Percentiles rank a stretch among this genome's conserved stretches.
phyloP scores from a whole-genome alignment of 139 green algal genomes.

The Tetradesmus lagerheimii region DNA sequence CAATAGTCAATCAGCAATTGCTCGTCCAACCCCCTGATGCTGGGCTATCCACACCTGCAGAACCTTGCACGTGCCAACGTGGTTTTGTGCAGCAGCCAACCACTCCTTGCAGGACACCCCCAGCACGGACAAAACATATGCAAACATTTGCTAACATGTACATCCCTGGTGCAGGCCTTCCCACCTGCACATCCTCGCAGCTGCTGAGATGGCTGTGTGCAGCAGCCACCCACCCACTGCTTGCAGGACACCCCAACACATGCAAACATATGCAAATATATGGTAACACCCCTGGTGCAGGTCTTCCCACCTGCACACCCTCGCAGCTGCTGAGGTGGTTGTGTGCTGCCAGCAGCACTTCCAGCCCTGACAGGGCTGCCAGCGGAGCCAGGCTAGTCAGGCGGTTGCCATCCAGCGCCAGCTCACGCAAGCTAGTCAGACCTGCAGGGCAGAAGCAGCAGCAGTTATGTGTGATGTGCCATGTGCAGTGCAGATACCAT shows the following conservation, averaged over 20 bases:
- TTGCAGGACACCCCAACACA: neutral
- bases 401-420: slow-evolving; percentile 55
- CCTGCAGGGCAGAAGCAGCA: slow-evolving; percentile 13
- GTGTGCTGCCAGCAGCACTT: slow-evolving; percentile 50
- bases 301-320: slow-evolving; percentile 41
- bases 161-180: neutral
- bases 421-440: slow-evolving; percentile 43
- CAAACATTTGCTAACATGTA: neutral
- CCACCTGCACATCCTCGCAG: too few species aligned
- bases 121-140: too few species aligned
- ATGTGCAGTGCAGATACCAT: too few species aligned
- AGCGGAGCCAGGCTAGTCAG: slow-evolving; percentile 49
- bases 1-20: too few species aligned
- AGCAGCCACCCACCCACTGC: neutral
- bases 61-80: too few species aligned
- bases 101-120: neutral
- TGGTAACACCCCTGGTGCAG: neutral
- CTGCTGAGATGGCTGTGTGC: too few species aligned
- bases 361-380: slow-evolving; percentile 39
- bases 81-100: too few species aligned
- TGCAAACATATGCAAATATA: neutral
- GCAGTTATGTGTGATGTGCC: too few species aligned
- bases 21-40: too few species aligned
- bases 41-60: too few species aligned
- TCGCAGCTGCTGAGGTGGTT: slow-evolving; percentile 52